Conservation (phyloP, 495 filamentous ascomycete genomes). For the Tuber borchii region DNA sequence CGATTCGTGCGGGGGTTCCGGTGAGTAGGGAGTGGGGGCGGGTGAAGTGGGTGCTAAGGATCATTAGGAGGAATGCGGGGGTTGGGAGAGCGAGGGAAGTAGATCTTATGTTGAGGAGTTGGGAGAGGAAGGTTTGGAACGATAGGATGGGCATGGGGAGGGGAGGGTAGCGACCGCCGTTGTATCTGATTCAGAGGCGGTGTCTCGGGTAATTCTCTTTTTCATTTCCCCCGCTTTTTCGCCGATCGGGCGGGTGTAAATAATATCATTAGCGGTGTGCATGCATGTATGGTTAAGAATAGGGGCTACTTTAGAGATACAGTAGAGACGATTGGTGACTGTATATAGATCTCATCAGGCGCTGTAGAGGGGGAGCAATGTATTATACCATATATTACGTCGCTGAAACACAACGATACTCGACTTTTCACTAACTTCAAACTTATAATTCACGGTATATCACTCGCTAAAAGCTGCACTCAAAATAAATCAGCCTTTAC, state of each 20-base stretch:
- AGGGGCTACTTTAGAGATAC: background rate
- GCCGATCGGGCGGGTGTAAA: constrained; percentile 4
- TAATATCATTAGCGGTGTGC: constrained; percentile 11
- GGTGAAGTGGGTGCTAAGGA: constrained; percentile 17
- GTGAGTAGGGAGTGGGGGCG: constrained; percentile 12
- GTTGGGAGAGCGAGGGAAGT: constrained; percentile 19
- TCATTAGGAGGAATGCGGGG: constrained; percentile 15
- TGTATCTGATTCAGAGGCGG: background rate
- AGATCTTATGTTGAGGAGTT: constrained; percentile 13
- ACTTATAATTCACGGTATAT: background rate
- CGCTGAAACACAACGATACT: background rate
- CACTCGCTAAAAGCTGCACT: background rate
- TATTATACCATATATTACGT: background rate
- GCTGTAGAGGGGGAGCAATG: background rate
- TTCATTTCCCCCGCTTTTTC: background rate
- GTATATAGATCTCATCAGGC: background rate
- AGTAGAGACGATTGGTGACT: background rate
- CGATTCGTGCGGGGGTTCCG: constrained; percentile 15
- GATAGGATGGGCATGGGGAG: background rate
- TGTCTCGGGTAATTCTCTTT: background rate
- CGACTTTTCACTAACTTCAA: background rate
- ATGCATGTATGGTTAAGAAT: background rate
- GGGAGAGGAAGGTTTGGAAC: constrained; percentile 9
- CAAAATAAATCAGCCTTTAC: background rate
- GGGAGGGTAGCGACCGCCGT: background rate